Evolutionary conservation across 2,329 filamentous ascomycete species (phyloP), one percentile per base, ranked within the genome.

Genomic region (Cladophialophora chaetospira): DNA sequence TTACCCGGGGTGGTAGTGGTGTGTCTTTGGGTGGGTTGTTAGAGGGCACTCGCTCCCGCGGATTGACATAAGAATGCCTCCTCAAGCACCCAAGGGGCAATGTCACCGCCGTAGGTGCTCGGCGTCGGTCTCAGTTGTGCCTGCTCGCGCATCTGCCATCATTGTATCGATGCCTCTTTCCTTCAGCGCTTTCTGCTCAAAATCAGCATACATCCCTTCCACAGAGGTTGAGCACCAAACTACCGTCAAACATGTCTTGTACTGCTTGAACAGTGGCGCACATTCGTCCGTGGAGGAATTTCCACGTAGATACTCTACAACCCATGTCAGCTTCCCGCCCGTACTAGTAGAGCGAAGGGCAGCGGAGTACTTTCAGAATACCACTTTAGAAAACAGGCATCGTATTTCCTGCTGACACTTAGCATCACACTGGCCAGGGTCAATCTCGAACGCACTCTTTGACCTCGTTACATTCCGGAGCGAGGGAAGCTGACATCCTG

Each of bases 341-440:
- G 28, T 26, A 11, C 31, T 45, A 45, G 13, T 53, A 63, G 47
- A 66, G 65, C 49, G 49, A 36, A 40, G 49, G 17, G 15, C 47
- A 29, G 51, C 23, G 63, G 26, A 87, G 57, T 80, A 97, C 94
- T 97, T 76, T 99, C 94, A 71, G 92, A 97, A 74, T 99, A 99
- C 94, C 94, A 99, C 76, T 96, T 97, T 63, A 99, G 78, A 72
- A 99, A 99, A 77, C 94, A 99, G 50, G 88, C 92, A 73, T 99
- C 94, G 71, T 99, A 99, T 67, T 87, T 89, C 72, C 92, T 97
- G 60, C 40, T 52, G 55, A 33, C 60, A 5, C 13, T 51, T n/a
- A 51, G 48, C 35, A 4, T 43, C 11, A 5, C 11, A 13, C 26
- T n/a, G 13, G 10, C 25, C 6, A 4, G n/a, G 23, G 9, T 2